phyloP scores from a whole-genome alignment of 495 filamentous ascomycete species.

The Lasiosphaeris hirsuta region DNA sequence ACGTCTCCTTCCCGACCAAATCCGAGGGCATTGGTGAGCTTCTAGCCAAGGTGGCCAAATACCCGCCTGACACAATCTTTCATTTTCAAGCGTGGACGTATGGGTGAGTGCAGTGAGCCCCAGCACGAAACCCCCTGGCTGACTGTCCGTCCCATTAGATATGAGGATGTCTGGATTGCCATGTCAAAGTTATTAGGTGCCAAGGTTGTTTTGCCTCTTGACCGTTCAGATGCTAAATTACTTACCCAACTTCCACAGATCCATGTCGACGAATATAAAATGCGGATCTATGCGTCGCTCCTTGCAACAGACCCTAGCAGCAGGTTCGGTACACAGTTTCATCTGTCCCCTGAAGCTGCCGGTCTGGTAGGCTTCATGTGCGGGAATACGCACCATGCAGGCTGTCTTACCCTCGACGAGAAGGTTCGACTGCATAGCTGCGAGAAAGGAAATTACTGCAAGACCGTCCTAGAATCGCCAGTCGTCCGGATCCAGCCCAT shows the following conservation, averaged over 20 bases:
- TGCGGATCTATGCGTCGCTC: slow-evolving; percentile 68
- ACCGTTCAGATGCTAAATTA: background rate
- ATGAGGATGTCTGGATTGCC: slow-evolving; percentile 88
- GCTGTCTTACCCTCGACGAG: slow-evolving; percentile 65
- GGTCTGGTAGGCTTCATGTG: slow-evolving; percentile 71
- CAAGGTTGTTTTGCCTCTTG: slow-evolving; percentile 43
- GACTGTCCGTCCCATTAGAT: slow-evolving; percentile 34
- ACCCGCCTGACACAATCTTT: slow-evolving; percentile 74
- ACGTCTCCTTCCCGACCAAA: slow-evolving; percentile 50
- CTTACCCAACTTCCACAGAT: slow-evolving; percentile 47
- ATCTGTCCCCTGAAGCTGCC: slow-evolving; percentile 55
- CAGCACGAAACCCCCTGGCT: background rate
- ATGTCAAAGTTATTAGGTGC: slow-evolving; percentile 66
- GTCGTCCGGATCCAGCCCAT: slow-evolving; percentile 79
- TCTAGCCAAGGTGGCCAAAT: slow-evolving; percentile 61
- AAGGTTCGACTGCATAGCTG: slow-evolving; percentile 82
- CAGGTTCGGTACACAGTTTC: slow-evolving; percentile 33
- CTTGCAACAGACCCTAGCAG: slow-evolving; percentile 29
- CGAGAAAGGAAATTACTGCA: slow-evolving; percentile 67
- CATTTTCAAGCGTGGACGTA: slow-evolving; percentile 92
- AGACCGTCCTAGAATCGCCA: slow-evolving; percentile 48
- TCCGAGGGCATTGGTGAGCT: slow-evolving; percentile 75
- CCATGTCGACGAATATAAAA: slow-evolving; percentile 81
- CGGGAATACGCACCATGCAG: slow-evolving; percentile 65
- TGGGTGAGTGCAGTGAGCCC: slow-evolving; percentile 48